Evolutionary conservation across 2,329 filamentous ascomycete species (phyloP).

Genomic region (Bipolaris gigantea): DNA sequence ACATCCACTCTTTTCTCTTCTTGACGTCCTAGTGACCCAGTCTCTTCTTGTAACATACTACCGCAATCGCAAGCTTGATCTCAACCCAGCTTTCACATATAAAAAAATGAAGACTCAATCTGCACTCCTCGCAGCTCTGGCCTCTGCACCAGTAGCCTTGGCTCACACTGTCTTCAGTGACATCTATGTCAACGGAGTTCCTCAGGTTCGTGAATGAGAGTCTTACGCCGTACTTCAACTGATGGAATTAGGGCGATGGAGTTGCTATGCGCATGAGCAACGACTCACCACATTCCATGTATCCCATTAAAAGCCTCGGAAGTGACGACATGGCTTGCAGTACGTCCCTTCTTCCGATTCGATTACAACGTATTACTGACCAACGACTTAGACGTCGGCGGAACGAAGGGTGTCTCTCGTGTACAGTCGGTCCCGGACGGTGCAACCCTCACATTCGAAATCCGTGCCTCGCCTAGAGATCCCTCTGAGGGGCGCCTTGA

Average conservation of each 20-base stretch:
- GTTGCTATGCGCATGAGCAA: constrained; percentile 70
- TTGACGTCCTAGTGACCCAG: constrained; percentile 37
- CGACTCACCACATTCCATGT: constrained; percentile 55
- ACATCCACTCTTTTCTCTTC: constrained; percentile 35
- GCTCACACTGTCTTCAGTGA: constrained; percentile 44
- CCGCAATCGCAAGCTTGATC: constrained; percentile 17
- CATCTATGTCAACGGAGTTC: constrained; percentile 40
- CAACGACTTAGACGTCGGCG: constrained; percentile 49
- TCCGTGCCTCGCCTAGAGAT: constrained; percentile 62
- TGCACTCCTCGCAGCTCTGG: constrained; percentile 37
- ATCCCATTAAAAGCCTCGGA: constrained; percentile 60
- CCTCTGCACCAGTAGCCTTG: constrained; percentile 34
- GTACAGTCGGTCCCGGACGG: constrained; percentile 55
- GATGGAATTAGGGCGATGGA: constrained; percentile 62
- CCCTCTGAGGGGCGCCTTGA: constrained; percentile 61
- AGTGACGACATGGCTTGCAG: constrained; percentile 72
- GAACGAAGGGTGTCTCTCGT: constrained; percentile 52
- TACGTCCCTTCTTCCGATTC: constrained; percentile 42
- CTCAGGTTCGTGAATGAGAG: constrained; percentile 25
- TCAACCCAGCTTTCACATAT: constrained; percentile 5
- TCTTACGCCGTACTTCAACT: constrained; percentile 3
- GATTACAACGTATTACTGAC: background rate
- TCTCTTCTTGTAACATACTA: background rate
- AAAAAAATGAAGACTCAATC: constrained; percentile 38
- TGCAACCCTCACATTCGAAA: constrained; percentile 67